A percentile compares a stretch with the other conserved stretches of the same genome.
phyloP scores from a whole-genome alignment of 441 rosid genomes.

The Omphalea diandra region DNA sequence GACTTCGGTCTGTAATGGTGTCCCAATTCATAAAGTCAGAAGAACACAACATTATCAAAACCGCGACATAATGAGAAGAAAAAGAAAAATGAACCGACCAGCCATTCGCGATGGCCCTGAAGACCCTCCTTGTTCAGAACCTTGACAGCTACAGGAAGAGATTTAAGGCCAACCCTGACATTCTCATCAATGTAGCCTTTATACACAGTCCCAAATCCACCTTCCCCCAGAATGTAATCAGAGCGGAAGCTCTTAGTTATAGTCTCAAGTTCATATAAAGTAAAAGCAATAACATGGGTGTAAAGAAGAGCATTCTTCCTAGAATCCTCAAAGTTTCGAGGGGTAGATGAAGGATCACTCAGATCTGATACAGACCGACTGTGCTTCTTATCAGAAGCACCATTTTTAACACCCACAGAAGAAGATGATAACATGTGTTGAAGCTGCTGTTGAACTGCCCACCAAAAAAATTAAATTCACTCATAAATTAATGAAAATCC shows the following conservation, averaged over 20 bases:
- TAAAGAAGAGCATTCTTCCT: slow-evolving; percentile 69
- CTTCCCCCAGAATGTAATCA: slow-evolving; percentile 88
- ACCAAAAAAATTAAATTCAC: slow-evolving; percentile 3
- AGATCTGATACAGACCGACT: slow-evolving; percentile 85
- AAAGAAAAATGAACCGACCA: slow-evolving; percentile 39
- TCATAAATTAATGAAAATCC: not conserved
- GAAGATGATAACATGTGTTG: slow-evolving; percentile 44
- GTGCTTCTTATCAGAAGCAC: slow-evolving; percentile 54
- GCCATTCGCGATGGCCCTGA: slow-evolving; percentile 93
- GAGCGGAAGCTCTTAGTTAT: slow-evolving; percentile 98
- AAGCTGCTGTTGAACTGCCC: slow-evolving; percentile 74
- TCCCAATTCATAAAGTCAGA: not conserved
- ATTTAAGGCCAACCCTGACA: slow-evolving; percentile 58
- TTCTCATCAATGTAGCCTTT: slow-evolving; percentile 81
- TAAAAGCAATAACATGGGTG: slow-evolving; percentile 79
- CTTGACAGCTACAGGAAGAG: slow-evolving; percentile 88
- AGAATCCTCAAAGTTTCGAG: slow-evolving; percentile 62
- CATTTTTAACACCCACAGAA: slow-evolving; percentile 34
- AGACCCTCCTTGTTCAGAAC: slow-evolving; percentile 69
- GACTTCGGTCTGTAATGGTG: slow-evolving; percentile 59
- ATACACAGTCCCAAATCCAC: slow-evolving; percentile 87
- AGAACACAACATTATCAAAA: not conserved
- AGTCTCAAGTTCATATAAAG: slow-evolving; percentile 90
- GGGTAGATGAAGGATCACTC: slow-evolving; percentile 78
- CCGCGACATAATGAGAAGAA: not conserved